A percentile compares a stretch with the other conserved stretches of the same genome.
These are phyloP conservation scores for Boletus pseudopeckii DNA, from an alignment of 768 basidiomycete species.

Conservation along the genomic window DNA sequence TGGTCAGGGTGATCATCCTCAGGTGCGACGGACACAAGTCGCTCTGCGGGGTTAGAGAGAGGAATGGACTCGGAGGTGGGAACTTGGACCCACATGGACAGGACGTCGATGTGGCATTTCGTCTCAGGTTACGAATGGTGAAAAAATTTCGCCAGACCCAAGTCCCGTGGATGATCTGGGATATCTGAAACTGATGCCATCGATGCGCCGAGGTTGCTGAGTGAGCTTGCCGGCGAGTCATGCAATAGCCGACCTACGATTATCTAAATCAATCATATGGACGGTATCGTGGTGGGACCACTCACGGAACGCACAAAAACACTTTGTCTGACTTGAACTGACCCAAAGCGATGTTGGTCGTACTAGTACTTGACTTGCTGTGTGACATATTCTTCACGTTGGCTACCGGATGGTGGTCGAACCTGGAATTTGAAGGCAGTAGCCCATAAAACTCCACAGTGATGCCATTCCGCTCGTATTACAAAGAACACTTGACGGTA, in stretches of 20 bases:
- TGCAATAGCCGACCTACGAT: background rate
- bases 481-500: background rate
- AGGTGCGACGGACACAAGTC: background rate
- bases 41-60: conserved; percentile 12
- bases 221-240: background rate
- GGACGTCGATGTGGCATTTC: background rate
- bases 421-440: background rate
- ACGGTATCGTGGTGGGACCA: background rate
- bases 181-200: conserved; percentile 10
- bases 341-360: background rate
- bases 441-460: background rate
- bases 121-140: background rate
- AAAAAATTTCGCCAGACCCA: background rate
- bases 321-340: background rate
- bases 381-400: background rate
- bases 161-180: conserved; percentile 4
- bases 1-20: conserved; percentile 13
- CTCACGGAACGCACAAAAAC: background rate
- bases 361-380: background rate
- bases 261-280: background rate
- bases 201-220: conserved; percentile 1
- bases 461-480: background rate
- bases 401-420: no score
- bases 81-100: background rate
- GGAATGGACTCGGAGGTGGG: background rate